Conservation (phyloP, 2,329 filamentous ascomycete species). For the Aspergillus alliaceus region DNA sequence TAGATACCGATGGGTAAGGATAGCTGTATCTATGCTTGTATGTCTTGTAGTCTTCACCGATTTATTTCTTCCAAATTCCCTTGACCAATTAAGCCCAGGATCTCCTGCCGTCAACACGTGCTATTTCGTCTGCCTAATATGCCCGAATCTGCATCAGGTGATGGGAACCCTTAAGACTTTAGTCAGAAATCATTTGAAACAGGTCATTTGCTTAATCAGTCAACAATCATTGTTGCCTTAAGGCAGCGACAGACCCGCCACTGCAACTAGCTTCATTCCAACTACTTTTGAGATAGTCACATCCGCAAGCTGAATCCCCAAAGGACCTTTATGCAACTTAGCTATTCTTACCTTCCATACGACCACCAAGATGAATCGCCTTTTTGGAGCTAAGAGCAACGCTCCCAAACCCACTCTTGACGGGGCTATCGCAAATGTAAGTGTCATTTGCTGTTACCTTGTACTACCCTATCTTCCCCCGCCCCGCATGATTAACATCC, state of each 20-base stretch:
- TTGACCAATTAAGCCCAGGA: background rate
- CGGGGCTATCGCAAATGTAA: constrained; percentile 77
- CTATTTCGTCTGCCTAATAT: background rate
- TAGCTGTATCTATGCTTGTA: too few relatives aligned
- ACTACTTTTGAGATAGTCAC: background rate
- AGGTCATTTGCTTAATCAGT: background rate
- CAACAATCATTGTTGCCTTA: background rate
- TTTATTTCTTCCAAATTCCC: background rate
- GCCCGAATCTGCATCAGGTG: background rate
- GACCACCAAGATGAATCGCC: constrained; percentile 76
- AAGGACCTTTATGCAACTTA: background rate
- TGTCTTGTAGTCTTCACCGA: too few relatives aligned
- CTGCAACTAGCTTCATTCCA: background rate
- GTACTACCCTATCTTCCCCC: background rate
- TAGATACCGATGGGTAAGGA: background rate
- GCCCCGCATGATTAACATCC: constrained; percentile 6
- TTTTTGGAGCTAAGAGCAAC: constrained; percentile 86
- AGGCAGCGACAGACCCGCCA: background rate
- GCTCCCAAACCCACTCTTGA: constrained; percentile 87
- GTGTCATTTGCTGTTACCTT: constrained; percentile 20
- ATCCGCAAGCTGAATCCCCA: background rate
- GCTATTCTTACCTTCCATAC: background rate
- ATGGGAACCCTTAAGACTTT: background rate
- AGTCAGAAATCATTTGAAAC: background rate
- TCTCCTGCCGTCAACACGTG: background rate